Evolutionary conservation across 805 yeast genomes (phyloP).

Genomic region (Nakazawaea sp.): DNA sequence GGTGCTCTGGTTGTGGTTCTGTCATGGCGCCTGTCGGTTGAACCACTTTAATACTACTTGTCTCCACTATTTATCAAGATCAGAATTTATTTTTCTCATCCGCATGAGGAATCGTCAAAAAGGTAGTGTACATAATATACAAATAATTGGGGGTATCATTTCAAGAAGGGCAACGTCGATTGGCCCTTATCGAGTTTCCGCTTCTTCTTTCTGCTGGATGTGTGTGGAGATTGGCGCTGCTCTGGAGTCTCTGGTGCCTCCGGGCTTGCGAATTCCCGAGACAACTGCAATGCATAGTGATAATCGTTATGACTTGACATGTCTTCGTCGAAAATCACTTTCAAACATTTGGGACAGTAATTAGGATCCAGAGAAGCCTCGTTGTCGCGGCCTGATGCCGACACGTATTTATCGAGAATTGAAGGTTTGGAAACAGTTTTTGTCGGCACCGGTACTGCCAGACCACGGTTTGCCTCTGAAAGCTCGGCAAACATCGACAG

Average conservation of each 20-base stretch:
- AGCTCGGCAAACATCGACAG: slow-evolving; percentile 5
- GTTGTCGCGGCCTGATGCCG: background rate
- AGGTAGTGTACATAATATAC: too few relatives aligned
- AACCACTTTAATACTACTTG: too few relatives aligned
- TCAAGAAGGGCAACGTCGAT: slow-evolving; percentile 8
- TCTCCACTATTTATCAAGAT: too few relatives aligned
- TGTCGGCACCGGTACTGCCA: background rate
- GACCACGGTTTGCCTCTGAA: background rate
- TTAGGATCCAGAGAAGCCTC: background rate
- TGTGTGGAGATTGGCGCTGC: background rate
- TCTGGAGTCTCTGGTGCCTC: too few relatives aligned
- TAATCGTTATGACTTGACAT: slow-evolving; percentile 11
- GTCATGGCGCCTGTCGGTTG: too few relatives aligned
- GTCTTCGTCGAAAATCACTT: slow-evolving; percentile 6
- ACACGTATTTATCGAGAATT: background rate
- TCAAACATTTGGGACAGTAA: slow-evolving; percentile 7
- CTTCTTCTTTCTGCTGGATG: slow-evolving; percentile 1
- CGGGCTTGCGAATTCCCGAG: slow-evolving; percentile 7
- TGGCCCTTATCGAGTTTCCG: slow-evolving; percentile 10
- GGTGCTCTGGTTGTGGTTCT: too few relatives aligned
- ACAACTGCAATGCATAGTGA: slow-evolving; percentile 9
- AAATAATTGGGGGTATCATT: too few relatives aligned
- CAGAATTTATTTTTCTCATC: too few relatives aligned
- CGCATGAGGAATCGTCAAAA: too few relatives aligned
- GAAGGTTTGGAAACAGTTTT: background rate